These are phyloP conservation scores for Neurospora sp. DNA, from an alignment of 2,329 filamentous ascomycete species.

Conservation along the genomic window DNA sequence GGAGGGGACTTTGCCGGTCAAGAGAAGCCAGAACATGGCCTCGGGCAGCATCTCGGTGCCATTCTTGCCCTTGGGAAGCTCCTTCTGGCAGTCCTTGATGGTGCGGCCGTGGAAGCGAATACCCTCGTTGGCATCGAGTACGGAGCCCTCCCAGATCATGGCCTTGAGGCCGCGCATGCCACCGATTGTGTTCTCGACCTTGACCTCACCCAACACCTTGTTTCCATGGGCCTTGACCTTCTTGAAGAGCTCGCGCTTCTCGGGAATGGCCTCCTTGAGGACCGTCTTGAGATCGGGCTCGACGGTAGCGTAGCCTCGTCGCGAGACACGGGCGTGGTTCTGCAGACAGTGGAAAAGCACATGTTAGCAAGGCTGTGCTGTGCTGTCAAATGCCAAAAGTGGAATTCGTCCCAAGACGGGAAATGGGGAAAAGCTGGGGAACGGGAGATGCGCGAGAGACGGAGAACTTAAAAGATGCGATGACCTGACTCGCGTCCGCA, in stretches of 20 bases:
- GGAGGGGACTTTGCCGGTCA: conserved; percentile 86
- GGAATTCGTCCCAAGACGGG: neutral
- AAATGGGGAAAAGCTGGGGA: neutral
- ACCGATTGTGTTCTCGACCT: conserved; percentile 86
- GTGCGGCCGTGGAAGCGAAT: conserved; percentile 97
- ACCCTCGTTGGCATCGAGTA: conserved; percentile 91
- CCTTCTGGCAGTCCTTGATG: conserved; percentile 94
- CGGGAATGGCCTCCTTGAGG: conserved; percentile 74
- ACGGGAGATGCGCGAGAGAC: neutral
- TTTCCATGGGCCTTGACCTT: conserved; percentile 79
- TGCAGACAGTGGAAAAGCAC: conserved; percentile 17
- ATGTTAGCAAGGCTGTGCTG: conserved; percentile 3
- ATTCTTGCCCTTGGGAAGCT: conserved; percentile 82
- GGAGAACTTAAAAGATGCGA: neutral
- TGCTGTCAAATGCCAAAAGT: neutral
- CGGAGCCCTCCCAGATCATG: conserved; percentile 98
- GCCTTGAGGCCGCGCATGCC: conserved; percentile 97
- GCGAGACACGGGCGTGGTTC: conserved; percentile 21
- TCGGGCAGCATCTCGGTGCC: conserved; percentile 97
- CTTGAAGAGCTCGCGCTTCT: conserved; percentile 86
- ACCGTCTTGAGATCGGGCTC: conserved; percentile 87
- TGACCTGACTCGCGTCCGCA: neutral
- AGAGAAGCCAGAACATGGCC: conserved; percentile 97
- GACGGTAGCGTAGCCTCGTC: conserved; percentile 57
- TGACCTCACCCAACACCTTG: conserved; percentile 83